These are phyloP conservation scores for Aplosporella prunicola DNA, from an alignment of 2,329 filamentous ascomycete species.

Conservation along the genomic window DNA sequence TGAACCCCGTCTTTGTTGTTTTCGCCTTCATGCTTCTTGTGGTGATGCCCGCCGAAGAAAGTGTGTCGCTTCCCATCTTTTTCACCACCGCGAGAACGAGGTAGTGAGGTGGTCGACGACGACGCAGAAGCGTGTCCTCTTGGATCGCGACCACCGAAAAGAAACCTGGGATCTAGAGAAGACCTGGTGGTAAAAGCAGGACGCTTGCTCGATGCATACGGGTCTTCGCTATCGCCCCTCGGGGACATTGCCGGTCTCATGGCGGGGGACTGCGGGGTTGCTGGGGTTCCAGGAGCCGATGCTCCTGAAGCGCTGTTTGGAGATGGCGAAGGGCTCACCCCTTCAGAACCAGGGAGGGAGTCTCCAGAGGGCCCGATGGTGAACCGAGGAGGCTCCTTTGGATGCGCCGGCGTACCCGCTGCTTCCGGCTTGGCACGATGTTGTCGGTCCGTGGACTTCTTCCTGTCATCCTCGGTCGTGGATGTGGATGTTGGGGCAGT, in stretches of 20 bases:
- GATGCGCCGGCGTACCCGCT: conserved; percentile 20
- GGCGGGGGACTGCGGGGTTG: conserved; percentile 49
- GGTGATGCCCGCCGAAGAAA: conserved; percentile 45
- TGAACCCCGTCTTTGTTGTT: conserved; percentile 34
- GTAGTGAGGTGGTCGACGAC: conserved; percentile 28
- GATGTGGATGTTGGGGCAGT: conserved; percentile 39
- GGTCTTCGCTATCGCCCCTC: conserved; percentile 69
- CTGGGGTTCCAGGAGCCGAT: conserved; percentile 29
- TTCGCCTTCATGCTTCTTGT: conserved; percentile 38
- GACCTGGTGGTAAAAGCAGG: conserved; percentile 57
- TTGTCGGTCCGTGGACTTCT: conserved; percentile 21
- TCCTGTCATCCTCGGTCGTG: conserved; percentile 9
- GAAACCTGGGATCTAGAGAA: conserved; percentile 69
- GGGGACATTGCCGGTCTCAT: conserved; percentile 65
- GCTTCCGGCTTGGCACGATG: conserved; percentile 25
- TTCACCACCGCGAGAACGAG: conserved; percentile 36
- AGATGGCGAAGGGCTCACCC: conserved; percentile 54
- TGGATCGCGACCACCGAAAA: conserved; percentile 70
- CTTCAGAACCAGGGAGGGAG: conserved; percentile 44
- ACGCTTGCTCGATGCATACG: conserved; percentile 75
- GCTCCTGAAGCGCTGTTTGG: conserved; percentile 37
- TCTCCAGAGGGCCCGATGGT: conserved; percentile 48
- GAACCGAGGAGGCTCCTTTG: conserved; percentile 45
- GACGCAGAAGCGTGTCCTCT: conserved; percentile 36
- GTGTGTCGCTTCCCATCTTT: conserved; percentile 43